Base-by-base conservation (phyloP, 1,139 yeast genomes). In the Suzukiozyma palmioleophila region DNA sequence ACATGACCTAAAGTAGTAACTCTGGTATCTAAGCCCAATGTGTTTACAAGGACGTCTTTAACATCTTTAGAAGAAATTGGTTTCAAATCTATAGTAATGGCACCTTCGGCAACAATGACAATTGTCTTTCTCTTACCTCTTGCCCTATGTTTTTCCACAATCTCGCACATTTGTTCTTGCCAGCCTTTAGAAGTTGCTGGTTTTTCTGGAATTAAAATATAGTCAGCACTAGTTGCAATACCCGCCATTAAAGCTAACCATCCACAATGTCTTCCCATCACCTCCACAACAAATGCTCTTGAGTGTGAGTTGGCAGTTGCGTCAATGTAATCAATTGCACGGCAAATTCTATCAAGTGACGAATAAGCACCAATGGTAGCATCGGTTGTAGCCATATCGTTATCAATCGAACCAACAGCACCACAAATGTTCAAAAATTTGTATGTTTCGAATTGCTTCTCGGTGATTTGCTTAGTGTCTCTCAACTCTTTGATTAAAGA, bases 241-340 rank as follows among this genome's bases (percentile, higher is more conserved):
- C 92, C 92, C 2, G 92, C 84, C 86, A 84, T 84, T 48, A 84
- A 65, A 1, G 87, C 92, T 48, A 84, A 72, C 94, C 94, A 84
- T 49, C 94, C 94, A 69, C 94, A 84, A 54, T 84, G 92, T 61
- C 94, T 75, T 45, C 94, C 94, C 94, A 84, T 84, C n/a, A 84
- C 94, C 61, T 84, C 94, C 34, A 84, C 81, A 31, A 84, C 89
- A 56, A 84, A 84, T 8, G 94, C 94, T 57, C 94, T 69, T 24
- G 88, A 83, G 59, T 84, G 94, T 1, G 90, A 83, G 42, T 80
- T 81, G 26, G 94, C 94, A 29, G 94, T 84, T 34, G 90, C 92
- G 58, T 84, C 92, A 45, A 84, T 84, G 57, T 81, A 84, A 61
- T 84, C 94, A 43, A 84, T 81, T 64, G 84, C 82, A 57, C 81